Evolutionary conservation across 164 flowering plant species (phyloP).

Genomic region (Nelumbo lutea): DNA sequence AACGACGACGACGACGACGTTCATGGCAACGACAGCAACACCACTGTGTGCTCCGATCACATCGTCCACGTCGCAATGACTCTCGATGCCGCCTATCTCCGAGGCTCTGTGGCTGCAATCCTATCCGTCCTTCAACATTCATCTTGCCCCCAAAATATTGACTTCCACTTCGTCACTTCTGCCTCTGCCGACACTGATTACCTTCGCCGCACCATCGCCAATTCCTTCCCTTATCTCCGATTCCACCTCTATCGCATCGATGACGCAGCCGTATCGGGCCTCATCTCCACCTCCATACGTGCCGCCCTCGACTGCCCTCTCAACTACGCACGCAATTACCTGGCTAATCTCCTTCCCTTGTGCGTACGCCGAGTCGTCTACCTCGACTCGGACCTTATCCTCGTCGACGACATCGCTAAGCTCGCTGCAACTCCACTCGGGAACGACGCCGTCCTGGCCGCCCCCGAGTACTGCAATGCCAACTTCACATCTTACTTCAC

Average conservation of each 20-base stretch:
- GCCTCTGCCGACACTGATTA: slow-evolving; percentile 27
- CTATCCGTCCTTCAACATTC: slow-evolving; percentile 79
- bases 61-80: slow-evolving; percentile 82
- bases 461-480: slow-evolving; percentile 85
- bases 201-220: slow-evolving; percentile 33
- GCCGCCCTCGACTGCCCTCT: slow-evolving; percentile 78
- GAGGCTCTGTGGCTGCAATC: slow-evolving; percentile 85
- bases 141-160: slow-evolving; percentile 70
- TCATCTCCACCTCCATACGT: slow-evolving; percentile 80
- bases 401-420: slow-evolving; percentile 74
- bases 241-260: slow-evolving; percentile 49
- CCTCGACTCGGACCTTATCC: slow-evolving; percentile 76
- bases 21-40: not conserved
- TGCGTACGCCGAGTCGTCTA: slow-evolving; percentile 66
- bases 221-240: slow-evolving; percentile 62
- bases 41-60: slow-evolving; percentile 31
- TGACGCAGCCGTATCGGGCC: slow-evolving; percentile 42
- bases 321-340: slow-evolving; percentile 77
- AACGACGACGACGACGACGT: not conserved
- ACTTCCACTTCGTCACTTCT: slow-evolving; percentile 67
- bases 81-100: slow-evolving; percentile 61
- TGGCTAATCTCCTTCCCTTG: slow-evolving; percentile 55
- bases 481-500: slow-evolving; percentile 81
- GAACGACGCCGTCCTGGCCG: slow-evolving; percentile 51
- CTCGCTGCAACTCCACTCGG: slow-evolving; percentile 54